Evolutionary conservation across 176 grass and related monocot species (phyloP).

Genomic region (Musa acuminata): DNA sequence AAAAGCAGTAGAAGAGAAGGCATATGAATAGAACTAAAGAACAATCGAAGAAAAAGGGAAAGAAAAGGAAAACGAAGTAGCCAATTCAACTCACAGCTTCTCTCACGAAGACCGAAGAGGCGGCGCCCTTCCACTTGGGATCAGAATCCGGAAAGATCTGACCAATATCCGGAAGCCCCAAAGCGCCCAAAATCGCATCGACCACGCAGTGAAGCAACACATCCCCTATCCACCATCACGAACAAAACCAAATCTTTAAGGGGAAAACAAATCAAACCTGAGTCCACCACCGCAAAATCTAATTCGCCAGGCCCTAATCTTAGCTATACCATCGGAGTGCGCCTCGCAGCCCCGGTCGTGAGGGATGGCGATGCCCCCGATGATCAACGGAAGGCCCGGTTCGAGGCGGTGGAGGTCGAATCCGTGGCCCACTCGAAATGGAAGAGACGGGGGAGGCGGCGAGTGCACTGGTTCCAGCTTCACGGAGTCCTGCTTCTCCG

Average conservation of each 20-base stretch:
- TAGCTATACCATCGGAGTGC: slow-evolving; percentile 69
- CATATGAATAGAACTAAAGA: background rate
- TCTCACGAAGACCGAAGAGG: slow-evolving; percentile 71
- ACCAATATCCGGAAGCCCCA: slow-evolving; percentile 91
- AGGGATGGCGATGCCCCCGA: slow-evolving; percentile 81
- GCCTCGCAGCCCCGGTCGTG: slow-evolving; percentile 94
- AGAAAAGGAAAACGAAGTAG: background rate
- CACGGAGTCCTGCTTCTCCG: slow-evolving; percentile 49
- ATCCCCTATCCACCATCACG: slow-evolving; percentile 46
- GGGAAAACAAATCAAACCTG: background rate
- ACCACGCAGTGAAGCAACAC: slow-evolving; percentile 98
- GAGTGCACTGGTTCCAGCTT: slow-evolving; percentile 2
- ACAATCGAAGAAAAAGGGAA: background rate
- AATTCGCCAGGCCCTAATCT: background rate
- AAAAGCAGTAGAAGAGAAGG: background rate
- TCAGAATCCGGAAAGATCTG: slow-evolving; percentile 98
- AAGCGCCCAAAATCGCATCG: slow-evolving; percentile 92
- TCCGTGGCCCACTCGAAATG: slow-evolving; percentile 80
- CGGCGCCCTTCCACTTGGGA: slow-evolving; percentile 79
- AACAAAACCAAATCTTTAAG: slow-evolving; percentile 3
- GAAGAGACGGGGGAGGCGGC: slow-evolving; percentile 58
- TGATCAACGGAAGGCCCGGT: slow-evolving; percentile 85
- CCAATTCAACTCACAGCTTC: slow-evolving; percentile 62
- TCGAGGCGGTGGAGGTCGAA: slow-evolving; percentile 99
- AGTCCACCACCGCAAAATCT: background rate